These are phyloP conservation scores for Symbiodinium pilosum DNA, from an alignment of 73 alveolate species.

Conservation along the genomic window DNA sequence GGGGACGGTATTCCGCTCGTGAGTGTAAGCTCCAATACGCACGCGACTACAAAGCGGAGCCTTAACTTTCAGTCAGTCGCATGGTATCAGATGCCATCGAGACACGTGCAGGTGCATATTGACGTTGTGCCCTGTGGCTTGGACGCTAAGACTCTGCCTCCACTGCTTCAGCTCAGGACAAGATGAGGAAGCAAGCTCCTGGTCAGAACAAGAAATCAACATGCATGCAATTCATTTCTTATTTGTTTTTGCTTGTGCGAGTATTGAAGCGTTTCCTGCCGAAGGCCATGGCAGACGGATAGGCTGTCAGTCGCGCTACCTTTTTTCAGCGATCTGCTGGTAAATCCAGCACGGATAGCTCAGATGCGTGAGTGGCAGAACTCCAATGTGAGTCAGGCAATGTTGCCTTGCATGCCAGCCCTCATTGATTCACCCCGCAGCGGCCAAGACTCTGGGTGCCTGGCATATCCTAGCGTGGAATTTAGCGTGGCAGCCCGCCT, in stretches of 20 bases:
- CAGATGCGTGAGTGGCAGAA: neutral
- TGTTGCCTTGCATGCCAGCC: neutral
- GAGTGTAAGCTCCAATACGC: conserved; percentile 85
- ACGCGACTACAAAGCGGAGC: conserved; percentile 60
- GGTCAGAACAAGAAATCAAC: neutral
- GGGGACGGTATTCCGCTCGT: conserved; percentile 81
- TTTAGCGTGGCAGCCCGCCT: neutral
- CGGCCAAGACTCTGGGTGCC: conserved; percentile 16
- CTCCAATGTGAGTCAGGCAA: neutral
- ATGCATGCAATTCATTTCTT: too few relatives aligned
- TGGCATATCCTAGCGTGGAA: neutral
- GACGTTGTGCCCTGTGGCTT: too few relatives aligned
- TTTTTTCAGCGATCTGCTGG: neutral
- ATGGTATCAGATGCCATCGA: too few relatives aligned
- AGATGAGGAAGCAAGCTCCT: conserved; percentile 68
- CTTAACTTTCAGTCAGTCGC: neutral
- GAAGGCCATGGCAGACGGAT: neutral
- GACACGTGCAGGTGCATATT: neutral
- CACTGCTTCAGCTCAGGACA: conserved; percentile 35
- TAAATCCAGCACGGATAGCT: neutral
- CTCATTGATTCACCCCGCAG: neutral
- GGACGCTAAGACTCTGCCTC: neutral
- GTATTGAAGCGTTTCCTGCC: neutral
- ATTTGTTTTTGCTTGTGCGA: neutral
- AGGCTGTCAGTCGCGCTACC: neutral